Evolutionary conservation across 2,329 filamentous ascomycete genomes (phyloP).

Genomic region (Ascochyta fabae): DNA sequence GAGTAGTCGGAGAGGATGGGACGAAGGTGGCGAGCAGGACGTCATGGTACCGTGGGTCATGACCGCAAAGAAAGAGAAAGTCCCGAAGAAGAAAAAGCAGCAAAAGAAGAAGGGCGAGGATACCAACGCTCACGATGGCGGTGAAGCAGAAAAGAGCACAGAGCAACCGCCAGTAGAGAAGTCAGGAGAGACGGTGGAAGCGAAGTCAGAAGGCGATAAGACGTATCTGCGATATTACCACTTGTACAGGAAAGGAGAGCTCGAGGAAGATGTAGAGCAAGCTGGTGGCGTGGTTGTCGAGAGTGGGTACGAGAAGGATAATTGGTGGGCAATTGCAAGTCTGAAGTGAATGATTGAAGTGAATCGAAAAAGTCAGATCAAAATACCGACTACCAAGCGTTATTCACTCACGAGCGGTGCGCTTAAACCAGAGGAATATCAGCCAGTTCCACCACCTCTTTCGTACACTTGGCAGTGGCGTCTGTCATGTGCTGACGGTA

Average conservation of each 20-base stretch:
- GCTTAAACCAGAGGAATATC: not conserved
- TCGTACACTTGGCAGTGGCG: no score
- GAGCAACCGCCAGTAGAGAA: constrained; percentile 13
- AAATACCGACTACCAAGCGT: not conserved
- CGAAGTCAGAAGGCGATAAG: constrained; percentile 47
- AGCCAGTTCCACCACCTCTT: not conserved
- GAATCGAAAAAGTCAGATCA: not conserved
- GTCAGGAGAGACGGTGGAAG: constrained; percentile 13
- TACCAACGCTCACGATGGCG: not conserved
- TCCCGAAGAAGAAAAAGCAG: constrained; percentile 25
- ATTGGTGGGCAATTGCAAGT: constrained; percentile 87
- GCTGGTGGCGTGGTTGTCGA: constrained; percentile 79
- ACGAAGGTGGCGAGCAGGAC: constrained; percentile 82
- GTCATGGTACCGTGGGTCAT: constrained; percentile 96
- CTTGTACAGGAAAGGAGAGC: constrained; percentile 83
- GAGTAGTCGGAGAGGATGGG: constrained; percentile 85
- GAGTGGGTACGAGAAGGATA: constrained; percentile 93
- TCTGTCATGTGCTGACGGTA: no score
- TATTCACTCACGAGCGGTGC: not conserved
- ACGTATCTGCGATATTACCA: constrained; percentile 94
- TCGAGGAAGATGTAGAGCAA: constrained; percentile 77
- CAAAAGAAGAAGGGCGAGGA: constrained; percentile 15
- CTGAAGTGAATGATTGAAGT: not conserved
- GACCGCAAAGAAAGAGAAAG: constrained; percentile 50
- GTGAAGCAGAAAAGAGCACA: constrained; percentile 17